Base-by-base conservation (phyloP, 345 rosid genomes). In the Raphanus raphanistrum region DNA sequence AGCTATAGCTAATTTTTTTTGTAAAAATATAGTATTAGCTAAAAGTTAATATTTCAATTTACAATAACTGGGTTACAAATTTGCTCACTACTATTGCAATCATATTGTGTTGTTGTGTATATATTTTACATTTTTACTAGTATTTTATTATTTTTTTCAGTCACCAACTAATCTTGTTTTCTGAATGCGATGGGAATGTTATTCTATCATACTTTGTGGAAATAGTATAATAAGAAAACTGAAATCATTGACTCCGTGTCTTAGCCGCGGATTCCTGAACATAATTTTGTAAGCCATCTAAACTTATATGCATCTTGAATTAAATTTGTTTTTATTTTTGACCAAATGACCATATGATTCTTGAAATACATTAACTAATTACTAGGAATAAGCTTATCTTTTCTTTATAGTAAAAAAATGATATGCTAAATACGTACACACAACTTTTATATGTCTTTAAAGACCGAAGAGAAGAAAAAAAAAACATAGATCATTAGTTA, bases 161-260 rank as follows among this genome's bases (percentile, higher is more conserved):
- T 54, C 31, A 66, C 58, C 59, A 75, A 36, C 66, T 57, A 74
- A 64, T 63, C 26, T 17, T 52, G 4, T 73, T 21, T 50, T 35
- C 3, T 52, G 35, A 73, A 64, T 35, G 55, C 28, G 63, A 38
- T 59, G 57, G 15, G 17, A 60, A 17, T 45, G 50, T 31, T 73
- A 25, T 63, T 28, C 36, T 27, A 71, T n/a, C 8, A 59, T 36
- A 36, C 16, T 31, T 26, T 13, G 10, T 27, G 15, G 33, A 50
- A 32, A 73, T 31, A 17, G 45, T 32, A 63, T 50, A 45, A 43
- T 11, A 12, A 73, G n/a, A 61, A 70, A 70, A 0, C 3, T 11
- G 1, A 4, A 72, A 72, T 72, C 4, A 63, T 72, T 21, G 13
- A 76, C 12, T 45, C 81, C 76, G 76, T 41, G 81, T 71, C 15